phyloP scores from a whole-genome alignment of 2,329 filamentous ascomycete species.

The Alternaria alternata region DNA sequence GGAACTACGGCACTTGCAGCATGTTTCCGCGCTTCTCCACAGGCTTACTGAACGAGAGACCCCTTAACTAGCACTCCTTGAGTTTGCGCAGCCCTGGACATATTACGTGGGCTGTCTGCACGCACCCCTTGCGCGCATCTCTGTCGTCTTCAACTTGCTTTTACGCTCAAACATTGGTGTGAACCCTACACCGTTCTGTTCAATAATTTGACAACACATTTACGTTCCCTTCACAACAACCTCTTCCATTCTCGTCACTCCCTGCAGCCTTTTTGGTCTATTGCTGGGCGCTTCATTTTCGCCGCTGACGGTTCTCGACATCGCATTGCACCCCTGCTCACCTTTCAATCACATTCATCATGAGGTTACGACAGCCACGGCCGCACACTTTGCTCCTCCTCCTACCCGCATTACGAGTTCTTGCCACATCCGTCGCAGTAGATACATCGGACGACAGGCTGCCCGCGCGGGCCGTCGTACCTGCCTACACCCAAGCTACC shows the following conservation, averaged over 20 bases:
- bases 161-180: constrained; percentile 21
- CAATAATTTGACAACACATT: constrained; percentile 1
- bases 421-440: constrained; percentile 59
- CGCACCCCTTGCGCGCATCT: constrained; percentile 41
- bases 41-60: constrained; percentile 12
- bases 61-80: constrained; percentile 27
- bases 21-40: constrained; percentile 15
- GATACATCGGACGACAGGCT: constrained; percentile 34
- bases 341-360: constrained; percentile 47
- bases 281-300: constrained; percentile 1
- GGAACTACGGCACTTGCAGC: constrained; percentile 16
- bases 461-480: constrained; percentile 42
- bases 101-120: constrained; percentile 31
- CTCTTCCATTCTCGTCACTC: constrained; percentile 22
- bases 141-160: constrained; percentile 21
- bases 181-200: constrained; percentile 14
- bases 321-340: constrained; percentile 15
- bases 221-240: constrained; percentile 8
- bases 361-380: constrained; percentile 66
- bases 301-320: constrained; percentile 7
- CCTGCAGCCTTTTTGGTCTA: neutral
- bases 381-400: constrained; percentile 61
- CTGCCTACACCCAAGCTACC: constrained; percentile 32
- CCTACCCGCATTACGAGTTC: constrained; percentile 66
- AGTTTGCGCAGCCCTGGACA: constrained; percentile 20